These are phyloP conservation scores for Aspergillus melleus DNA, from an alignment of 2,329 filamentous ascomycete species.

Conservation along the genomic window DNA sequence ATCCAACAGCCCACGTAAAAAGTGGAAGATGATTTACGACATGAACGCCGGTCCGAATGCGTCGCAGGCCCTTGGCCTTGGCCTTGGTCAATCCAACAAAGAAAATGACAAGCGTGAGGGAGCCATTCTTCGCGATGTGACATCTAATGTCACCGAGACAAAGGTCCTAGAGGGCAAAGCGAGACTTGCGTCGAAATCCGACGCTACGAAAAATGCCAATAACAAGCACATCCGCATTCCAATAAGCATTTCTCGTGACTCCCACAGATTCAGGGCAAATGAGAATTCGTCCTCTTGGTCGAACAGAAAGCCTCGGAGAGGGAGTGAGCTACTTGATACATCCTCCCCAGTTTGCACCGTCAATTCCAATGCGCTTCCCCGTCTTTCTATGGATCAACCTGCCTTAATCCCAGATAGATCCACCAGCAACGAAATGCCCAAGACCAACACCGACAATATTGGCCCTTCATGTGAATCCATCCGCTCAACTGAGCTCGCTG, in stretches of 20 bases:
- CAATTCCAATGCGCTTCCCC: background rate
- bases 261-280: background rate
- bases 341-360: conserved; percentile 2
- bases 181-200: conserved; percentile 11
- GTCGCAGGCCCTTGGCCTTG: background rate
- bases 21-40: conserved; percentile 21
- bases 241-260: background rate
- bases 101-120: background rate
- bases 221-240: conserved; percentile 1
- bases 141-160: background rate
- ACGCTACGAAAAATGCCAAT: conserved; percentile 19
- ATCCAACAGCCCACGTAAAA: conserved; percentile 11
- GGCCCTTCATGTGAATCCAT: too few relatives aligned
- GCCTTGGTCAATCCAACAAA: background rate
- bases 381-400: conserved; percentile 19
- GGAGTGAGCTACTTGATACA: conserved; percentile 16
- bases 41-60: background rate
- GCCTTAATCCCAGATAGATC: conserved; percentile 17
- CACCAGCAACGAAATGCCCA: background rate
- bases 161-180: conserved; percentile 1
- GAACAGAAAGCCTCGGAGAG: background rate
- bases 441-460: background rate
- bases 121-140: background rate
- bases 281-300: background rate
- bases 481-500: conserved; percentile 7